A percentile compares a stretch with the other conserved stretches of the same genome.
Conservation (phyloP, 306 rosid genomes). For the Spatholobus suberectus region DNA sequence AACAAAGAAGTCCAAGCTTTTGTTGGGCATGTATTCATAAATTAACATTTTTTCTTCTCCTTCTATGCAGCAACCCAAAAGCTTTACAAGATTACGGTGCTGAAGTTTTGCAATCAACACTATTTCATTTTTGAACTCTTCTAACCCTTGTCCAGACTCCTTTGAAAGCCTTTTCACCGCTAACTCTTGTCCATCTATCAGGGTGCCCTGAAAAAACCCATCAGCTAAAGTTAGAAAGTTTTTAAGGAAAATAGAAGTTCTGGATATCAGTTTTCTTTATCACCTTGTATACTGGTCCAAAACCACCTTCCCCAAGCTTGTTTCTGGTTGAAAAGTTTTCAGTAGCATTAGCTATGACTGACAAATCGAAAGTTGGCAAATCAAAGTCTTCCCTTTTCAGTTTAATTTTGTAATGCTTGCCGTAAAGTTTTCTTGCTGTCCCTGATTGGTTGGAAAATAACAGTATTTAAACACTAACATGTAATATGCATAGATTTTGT, state of each 20-base stretch:
- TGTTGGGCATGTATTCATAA: conserved; percentile 32
- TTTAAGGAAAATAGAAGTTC: neutral
- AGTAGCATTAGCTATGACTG: conserved; percentile 44
- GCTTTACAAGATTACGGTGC: conserved; percentile 29
- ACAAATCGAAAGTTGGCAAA: conserved; percentile 39
- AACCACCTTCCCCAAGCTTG: conserved; percentile 56
- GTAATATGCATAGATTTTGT: neutral
- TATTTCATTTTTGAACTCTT: conserved; percentile 23
- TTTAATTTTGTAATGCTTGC: neutral
- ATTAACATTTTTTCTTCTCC: conserved; percentile 27
- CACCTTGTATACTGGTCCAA: conserved; percentile 54
- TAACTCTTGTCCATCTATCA: neutral
- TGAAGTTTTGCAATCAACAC: conserved; percentile 8
- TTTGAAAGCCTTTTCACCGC: conserved; percentile 8
- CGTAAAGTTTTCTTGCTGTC: neutral
- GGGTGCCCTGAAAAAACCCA: neutral
- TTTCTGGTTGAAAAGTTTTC: conserved; percentile 42
- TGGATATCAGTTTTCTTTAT: neutral
- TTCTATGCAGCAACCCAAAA: conserved; percentile 30
- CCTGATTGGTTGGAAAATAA: neutral
- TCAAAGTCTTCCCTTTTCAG: conserved; percentile 36
- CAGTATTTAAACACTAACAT: neutral
- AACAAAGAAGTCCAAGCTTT: conserved; percentile 28
- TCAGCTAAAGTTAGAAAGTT: neutral
- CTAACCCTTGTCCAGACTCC: neutral